Evolutionary conservation across 495 filamentous ascomycete species (phyloP), one percentile per base, ranked within the genome.

Genomic region (Daldinia bambusicola): DNA sequence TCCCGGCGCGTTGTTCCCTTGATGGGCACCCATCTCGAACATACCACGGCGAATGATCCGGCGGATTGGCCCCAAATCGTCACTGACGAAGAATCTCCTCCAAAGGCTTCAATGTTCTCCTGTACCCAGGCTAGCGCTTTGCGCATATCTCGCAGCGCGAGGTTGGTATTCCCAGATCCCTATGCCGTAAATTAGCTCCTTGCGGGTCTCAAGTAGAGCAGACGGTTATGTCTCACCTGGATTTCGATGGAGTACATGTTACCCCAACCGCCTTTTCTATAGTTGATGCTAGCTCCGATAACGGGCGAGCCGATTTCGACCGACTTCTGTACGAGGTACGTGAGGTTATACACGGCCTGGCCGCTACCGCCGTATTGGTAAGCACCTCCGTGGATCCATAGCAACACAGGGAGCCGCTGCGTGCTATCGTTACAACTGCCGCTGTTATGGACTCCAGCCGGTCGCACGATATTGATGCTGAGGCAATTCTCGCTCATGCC

Each of bases 341-440:
- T 74, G 0, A 83, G 85, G 68, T 77, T 77, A 52, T 77, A 77
- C 31, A 89, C 82, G 62, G 88, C 87, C 77, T 81, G 83, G 26
- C 70, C 63, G 3, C 84, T 87, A 0, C 84, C 84, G 2, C 90
- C 90, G 4, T 88, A 74, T 71, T 90, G 86, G 69, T 90, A 91
- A 1, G 83, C 87, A 22, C 90, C 89, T 34, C 89, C 90, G 71
- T 85, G 89, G 41, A 93, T 91, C 87, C 89, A 92, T 7, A 90
- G 81, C 48, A 89, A 78, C 18, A 92, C 86, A 0, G 90, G 90
- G 1, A 92, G 66, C 9, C 38, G 57, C 12, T 5, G 36, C 13
- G 57, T 41, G 34, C 16, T 16, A 34, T 30, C 57, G 26, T 43
- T 61, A 48, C 36, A 12, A 22, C 30, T 57, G 20, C 37, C 53